Evolutionary conservation across 345 rosid genomes (phyloP), one percentile per base, ranked within the genome.

Genomic region (Eucalyptus decipiens): DNA sequence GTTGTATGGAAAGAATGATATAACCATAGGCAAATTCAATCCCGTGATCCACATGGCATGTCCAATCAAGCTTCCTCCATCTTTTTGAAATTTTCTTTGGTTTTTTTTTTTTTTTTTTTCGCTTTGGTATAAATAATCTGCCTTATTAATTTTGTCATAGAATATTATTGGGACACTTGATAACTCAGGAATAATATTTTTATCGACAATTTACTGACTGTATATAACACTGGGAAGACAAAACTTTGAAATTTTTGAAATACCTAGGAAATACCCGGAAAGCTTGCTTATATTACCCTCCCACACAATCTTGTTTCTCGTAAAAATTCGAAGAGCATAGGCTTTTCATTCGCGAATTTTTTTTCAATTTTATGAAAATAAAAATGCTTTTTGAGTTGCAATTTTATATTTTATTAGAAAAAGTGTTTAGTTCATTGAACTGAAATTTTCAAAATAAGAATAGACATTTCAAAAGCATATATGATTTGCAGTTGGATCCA

Each of bases 331-430:
- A 56, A 56, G 62, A 62, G 7, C 16, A 3, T 28, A 2, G 17
- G 17, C 8, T 28, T 60, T 60, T 60, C 15, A 60, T 60, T 60
- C 4, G 0, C 0, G 17, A 11, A 1, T 0, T 28, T 6, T 13
- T 60, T 60, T 60, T 60, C 15, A 60, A 28, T 28, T 28, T 28
- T 60, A 28, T 12, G 16, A 60, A 28, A 28, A 12, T 28, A 30
- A 28, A 60, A 60, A 12, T 6, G 3, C n/a, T 6, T 60, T 60
- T 3, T 13, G 17, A 6, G 0, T 28, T 28, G 32, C 32, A 28
- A 28, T 28, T 1, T 56, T 56, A 23, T 56, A 60, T 60, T 60
- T 28, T 60, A 60, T 60, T 52, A 52, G 16, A 28, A 60, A 60
- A 28, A 60, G 19, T 15, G 2, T n/a, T 65, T 65, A 32, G 17